These are phyloP conservation scores for Clitopilus hobsonii DNA, from an alignment of 768 basidiomycete species.

Conservation along the genomic window DNA sequence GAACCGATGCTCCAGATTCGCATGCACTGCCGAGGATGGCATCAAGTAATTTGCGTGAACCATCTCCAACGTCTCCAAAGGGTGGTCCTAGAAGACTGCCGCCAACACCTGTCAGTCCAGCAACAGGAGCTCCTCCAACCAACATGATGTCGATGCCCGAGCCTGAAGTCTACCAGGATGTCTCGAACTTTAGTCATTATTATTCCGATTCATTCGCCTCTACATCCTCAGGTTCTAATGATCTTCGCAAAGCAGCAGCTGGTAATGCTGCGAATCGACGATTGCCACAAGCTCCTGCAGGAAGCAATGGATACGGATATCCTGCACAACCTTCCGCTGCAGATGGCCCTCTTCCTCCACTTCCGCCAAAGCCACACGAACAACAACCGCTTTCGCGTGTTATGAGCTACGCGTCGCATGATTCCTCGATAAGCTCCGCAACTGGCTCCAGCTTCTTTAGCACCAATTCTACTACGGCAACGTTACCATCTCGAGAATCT, in stretches of 20 bases:
- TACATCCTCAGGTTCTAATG: slow-evolving; percentile 17
- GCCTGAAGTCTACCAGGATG: slow-evolving; percentile 33
- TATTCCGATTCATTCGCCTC: slow-evolving; percentile 21
- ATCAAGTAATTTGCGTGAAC: slow-evolving; percentile 12
- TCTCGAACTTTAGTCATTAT: slow-evolving; percentile 14
- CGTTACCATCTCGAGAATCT: slow-evolving; percentile 12
- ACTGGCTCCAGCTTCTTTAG: slow-evolving; percentile 15
- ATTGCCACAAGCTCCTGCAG: slow-evolving; percentile 20
- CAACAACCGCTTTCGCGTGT: slow-evolving; percentile 10
- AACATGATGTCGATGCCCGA: slow-evolving; percentile 34
- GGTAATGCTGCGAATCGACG: slow-evolving; percentile 20
- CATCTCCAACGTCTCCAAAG: slow-evolving; percentile 17
- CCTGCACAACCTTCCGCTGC: slow-evolving; percentile 6
- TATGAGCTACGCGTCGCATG: slow-evolving; percentile 11
- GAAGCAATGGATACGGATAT: slow-evolving; percentile 8
- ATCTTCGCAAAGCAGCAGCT: slow-evolving; percentile 22
- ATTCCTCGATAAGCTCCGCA: slow-evolving; percentile 13
- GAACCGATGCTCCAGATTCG: slow-evolving; percentile 6
- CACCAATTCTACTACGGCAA: background rate
- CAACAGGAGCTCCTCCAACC: slow-evolving; percentile 19
- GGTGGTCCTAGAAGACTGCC: slow-evolving; percentile 34
- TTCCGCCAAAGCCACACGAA: slow-evolving; percentile 13
- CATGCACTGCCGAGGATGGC: slow-evolving; percentile 9
- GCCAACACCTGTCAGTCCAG: slow-evolving; percentile 35
- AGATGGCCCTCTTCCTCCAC: background rate